A percentile compares a stretch with the other conserved stretches of the same genome.
phyloP scores from a whole-genome alignment of 306 rosid species.

The Gynostemma pentaphyllum region DNA sequence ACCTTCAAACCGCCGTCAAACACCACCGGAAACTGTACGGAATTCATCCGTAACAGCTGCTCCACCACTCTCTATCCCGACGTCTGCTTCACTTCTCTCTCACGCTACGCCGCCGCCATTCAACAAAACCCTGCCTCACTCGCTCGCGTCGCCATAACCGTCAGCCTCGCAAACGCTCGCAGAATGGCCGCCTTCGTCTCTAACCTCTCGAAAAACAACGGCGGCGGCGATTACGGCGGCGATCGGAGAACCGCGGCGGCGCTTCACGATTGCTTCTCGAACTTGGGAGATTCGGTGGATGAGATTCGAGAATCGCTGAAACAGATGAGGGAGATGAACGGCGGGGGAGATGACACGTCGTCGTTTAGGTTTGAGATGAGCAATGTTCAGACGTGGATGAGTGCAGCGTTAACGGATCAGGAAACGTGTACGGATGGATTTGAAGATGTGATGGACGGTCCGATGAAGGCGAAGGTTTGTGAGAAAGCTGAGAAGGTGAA shows the following conservation, averaged over 20 bases:
- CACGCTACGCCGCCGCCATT: slow-evolving; percentile 73
- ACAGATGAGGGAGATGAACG: slow-evolving; percentile 64
- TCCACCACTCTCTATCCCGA: slow-evolving; percentile 68
- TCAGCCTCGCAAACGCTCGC: slow-evolving; percentile 47
- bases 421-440: slow-evolving; percentile 96
- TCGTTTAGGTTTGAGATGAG: slow-evolving; percentile 81
- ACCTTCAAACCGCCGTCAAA: background rate
- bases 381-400: slow-evolving; percentile 99
- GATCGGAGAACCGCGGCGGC: slow-evolving; percentile 44
- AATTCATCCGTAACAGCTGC: slow-evolving; percentile 78
- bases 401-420: slow-evolving; percentile 90
- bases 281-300: slow-evolving; percentile 75
- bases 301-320: slow-evolving; percentile 77
- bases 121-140: slow-evolving; percentile 58
- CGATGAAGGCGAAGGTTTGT: slow-evolving; percentile 46
- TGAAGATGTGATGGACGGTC: slow-evolving; percentile 43
- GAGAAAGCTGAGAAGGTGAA: slow-evolving; percentile 34
- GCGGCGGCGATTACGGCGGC: slow-evolving; percentile 38
- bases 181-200: slow-evolving; percentile 41
- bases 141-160: slow-evolving; percentile 66
- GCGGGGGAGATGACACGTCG: slow-evolving; percentile 15
- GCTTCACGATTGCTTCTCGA: slow-evolving; percentile 70
- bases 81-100: slow-evolving; percentile 71
- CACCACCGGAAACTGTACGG: slow-evolving; percentile 12
- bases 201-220: slow-evolving; percentile 55